Conservation (phyloP, 1,284 basidiomycete genomes). For the Ganoderma lucidum region DNA sequence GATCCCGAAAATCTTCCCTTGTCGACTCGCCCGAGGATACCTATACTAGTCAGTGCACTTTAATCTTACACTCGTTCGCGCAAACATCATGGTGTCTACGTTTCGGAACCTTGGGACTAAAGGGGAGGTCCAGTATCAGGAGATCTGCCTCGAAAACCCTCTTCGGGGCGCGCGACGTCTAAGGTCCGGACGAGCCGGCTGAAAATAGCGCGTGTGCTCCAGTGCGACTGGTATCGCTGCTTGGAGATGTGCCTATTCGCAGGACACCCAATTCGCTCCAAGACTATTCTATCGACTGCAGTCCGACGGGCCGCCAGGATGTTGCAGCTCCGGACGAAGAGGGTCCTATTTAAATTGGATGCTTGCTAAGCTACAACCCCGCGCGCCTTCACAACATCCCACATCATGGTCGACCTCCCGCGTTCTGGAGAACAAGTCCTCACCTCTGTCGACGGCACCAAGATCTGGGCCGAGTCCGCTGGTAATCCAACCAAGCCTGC, state of each 20-base stretch:
- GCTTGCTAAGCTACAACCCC: background rate
- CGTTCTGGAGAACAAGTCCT: constrained; percentile 12
- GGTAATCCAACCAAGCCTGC: constrained; percentile 48
- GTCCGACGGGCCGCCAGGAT: background rate
- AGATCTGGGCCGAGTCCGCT: constrained; percentile 44
- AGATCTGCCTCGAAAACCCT: background rate
- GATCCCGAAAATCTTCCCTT: background rate
- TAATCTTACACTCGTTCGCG: background rate
- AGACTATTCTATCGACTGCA: background rate
- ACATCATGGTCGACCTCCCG: background rate
- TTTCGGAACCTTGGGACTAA: background rate
- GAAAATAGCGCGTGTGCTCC: background rate
- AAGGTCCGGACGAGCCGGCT: background rate
- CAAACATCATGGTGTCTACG: background rate
- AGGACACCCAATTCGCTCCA: background rate
- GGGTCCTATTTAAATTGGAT: background rate
- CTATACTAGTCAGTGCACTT: background rate
- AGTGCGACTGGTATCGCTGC: background rate
- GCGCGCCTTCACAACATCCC: background rate
- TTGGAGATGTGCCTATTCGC: background rate
- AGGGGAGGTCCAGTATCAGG: background rate
- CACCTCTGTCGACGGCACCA: constrained; percentile 37
- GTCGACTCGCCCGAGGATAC: background rate
- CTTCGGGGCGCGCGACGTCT: background rate
- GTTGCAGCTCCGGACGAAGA: background rate